phyloP scores from a whole-genome alignment of 2,329 filamentous ascomycete genomes.

The Arthroderma sp. region DNA sequence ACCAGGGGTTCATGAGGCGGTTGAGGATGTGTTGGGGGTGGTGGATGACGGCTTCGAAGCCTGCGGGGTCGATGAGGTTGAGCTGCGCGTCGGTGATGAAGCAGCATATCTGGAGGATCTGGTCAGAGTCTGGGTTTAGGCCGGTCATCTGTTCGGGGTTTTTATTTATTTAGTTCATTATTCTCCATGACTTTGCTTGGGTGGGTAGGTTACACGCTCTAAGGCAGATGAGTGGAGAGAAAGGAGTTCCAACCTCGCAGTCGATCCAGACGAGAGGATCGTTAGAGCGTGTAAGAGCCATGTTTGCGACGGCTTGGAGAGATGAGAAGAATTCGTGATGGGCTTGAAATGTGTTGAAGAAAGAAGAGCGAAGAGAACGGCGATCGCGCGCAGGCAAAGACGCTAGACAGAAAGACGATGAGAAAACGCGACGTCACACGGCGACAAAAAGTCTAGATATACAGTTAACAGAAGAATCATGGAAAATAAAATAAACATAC shows the following conservation, averaged over 20 bases:
- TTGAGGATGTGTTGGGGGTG: conserved; percentile 57
- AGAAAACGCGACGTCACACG: too few relatives aligned
- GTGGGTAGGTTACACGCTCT: not conserved
- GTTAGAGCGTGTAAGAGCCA: conserved; percentile 37
- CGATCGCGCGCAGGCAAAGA: too few relatives aligned
- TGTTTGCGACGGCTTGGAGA: conserved; percentile 9
- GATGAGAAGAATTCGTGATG: too few relatives aligned
- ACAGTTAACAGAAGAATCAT: too few relatives aligned
- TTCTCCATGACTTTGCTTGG: not conserved
- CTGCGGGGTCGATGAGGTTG: conserved; percentile 57
- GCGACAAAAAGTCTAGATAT: too few relatives aligned
- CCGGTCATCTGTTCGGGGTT: conserved; percentile 65
- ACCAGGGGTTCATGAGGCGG: conserved; percentile 73
- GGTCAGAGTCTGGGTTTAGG: conserved; percentile 61
- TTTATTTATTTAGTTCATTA: not conserved
- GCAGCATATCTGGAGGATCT: conserved; percentile 84
- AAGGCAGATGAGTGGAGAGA: not conserved
- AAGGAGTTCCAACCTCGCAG: conserved; percentile 42
- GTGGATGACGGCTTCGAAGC: conserved; percentile 70
- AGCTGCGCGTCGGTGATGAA: conserved; percentile 76
- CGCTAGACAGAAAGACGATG: too few relatives aligned
- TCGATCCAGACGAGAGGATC: conserved; percentile 79
- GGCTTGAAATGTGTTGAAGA: too few relatives aligned
- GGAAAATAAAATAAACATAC: too few relatives aligned
- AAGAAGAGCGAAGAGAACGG: too few relatives aligned